Evolutionary conservation across 148 eudicot species (phyloP).

Genomic region (Tetragonia tetragonoides): DNA sequence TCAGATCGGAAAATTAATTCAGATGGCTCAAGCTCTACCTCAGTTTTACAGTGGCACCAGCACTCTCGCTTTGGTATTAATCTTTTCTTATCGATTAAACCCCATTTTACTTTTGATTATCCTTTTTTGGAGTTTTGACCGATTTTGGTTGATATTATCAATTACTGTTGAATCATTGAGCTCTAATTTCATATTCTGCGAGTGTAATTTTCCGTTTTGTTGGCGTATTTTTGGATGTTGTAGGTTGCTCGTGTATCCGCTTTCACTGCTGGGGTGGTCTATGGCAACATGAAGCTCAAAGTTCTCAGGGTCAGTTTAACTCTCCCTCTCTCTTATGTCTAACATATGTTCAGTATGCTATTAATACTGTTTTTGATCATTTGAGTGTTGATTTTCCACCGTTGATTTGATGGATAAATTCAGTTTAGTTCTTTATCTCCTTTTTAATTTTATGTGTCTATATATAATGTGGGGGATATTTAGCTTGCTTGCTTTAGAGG

Average conservation of each 20-base stretch:
- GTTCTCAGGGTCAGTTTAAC: conserved; percentile 45
- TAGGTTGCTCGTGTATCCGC: conserved; percentile 70
- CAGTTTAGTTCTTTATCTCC: background rate
- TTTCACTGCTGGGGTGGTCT: conserved; percentile 52
- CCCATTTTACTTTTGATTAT: background rate
- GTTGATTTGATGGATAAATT: background rate
- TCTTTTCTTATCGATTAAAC: background rate
- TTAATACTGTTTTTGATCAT: background rate
- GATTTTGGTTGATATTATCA: background rate
- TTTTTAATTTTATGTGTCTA: no score
- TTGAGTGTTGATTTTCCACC: background rate
- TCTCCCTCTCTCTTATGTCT: background rate
- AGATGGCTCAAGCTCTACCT: conserved; percentile 62
- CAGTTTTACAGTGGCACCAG: conserved; percentile 79
- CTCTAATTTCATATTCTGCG: background rate
- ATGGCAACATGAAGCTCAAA: conserved; percentile 64
- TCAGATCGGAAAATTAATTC: conserved; percentile 22
- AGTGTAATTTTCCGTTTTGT: background rate
- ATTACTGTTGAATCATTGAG: background rate
- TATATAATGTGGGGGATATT: no score
- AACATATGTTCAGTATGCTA: background rate
- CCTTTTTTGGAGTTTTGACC: background rate
- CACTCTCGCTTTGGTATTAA: conserved; percentile 62
- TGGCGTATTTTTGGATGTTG: conserved; percentile 5
- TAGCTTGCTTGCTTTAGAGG: no score